Evolutionary conservation across 306 rosid genomes (phyloP).

Genomic region (Calophaca sinica): DNA sequence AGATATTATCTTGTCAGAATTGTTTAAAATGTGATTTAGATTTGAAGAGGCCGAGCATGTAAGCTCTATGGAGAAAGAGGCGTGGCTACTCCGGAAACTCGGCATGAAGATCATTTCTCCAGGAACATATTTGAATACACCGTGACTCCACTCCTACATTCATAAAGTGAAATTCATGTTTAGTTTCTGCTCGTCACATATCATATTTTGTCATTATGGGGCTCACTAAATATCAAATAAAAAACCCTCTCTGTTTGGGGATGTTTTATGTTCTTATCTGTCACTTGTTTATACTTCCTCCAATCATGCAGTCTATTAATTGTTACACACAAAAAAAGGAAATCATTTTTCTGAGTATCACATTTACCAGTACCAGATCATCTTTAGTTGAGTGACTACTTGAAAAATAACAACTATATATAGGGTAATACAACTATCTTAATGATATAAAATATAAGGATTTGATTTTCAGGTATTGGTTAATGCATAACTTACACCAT

Average conservation of each 20-base stretch:
- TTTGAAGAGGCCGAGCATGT: slow-evolving; percentile 48
- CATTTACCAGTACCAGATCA: neutral
- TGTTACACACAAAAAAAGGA: neutral
- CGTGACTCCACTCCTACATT: slow-evolving; percentile 65
- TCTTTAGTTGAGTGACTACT: slow-evolving; percentile 3
- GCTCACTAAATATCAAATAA: neutral
- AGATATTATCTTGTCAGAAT: slow-evolving; percentile 52
- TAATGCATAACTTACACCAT: neutral
- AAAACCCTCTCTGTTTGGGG: neutral
- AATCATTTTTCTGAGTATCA: neutral
- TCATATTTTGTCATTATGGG: neutral
- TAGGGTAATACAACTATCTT: neutral
- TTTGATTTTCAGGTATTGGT: neutral
- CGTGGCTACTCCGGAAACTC: slow-evolving; percentile 46
- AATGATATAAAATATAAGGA: neutral
- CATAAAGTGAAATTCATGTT: slow-evolving; percentile 30
- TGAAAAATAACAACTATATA: neutral
- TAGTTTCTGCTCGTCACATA: neutral
- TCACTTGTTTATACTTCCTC: neutral
- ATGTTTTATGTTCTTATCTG: neutral
- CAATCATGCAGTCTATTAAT: neutral
- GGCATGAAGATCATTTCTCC: slow-evolving; percentile 69
- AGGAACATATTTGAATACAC: slow-evolving; percentile 55
- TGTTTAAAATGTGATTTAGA: slow-evolving; percentile 31
- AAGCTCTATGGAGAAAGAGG: slow-evolving; percentile 70